Conservation (phyloP, 306 rosid genomes). For the Citrullus colocynthis region DNA sequence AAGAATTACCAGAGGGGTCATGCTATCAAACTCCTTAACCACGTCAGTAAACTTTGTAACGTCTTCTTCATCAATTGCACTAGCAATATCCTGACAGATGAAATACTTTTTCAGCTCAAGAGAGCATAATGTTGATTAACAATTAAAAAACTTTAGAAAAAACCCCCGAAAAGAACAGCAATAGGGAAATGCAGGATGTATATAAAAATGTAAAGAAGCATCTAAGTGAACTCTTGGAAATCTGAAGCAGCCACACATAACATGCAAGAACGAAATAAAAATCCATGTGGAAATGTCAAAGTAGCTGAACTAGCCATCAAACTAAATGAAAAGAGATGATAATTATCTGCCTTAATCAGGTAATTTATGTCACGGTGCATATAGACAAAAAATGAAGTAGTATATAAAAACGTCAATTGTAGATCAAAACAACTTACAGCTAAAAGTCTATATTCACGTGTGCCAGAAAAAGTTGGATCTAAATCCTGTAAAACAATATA, state of each 20-base stretch:
- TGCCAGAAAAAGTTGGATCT: constrained; percentile 87
- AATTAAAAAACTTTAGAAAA: not conserved
- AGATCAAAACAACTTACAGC: constrained; percentile 33
- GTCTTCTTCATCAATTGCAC: constrained; percentile 78
- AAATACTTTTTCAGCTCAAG: not conserved
- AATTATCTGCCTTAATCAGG: not conserved
- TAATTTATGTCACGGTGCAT: not conserved
- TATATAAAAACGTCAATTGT: not conserved
- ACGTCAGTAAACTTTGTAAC: constrained; percentile 71
- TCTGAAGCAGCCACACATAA: not conserved
- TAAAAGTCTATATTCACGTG: constrained; percentile 75
- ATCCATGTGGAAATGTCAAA: not conserved
- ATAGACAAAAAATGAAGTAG: not conserved
- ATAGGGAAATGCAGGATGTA: not conserved
- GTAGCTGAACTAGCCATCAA: not conserved
- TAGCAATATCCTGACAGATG: constrained; percentile 58
- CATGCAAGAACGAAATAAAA: not conserved
- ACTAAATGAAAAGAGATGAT: not conserved
- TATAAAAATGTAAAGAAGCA: not conserved
- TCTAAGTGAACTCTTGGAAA: not conserved
- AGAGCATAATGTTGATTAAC: not conserved
- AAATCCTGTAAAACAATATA: constrained; percentile 54
- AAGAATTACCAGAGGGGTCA: constrained; percentile 75
- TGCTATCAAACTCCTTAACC: constrained; percentile 86
- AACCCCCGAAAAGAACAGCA: no score